Conservation (phyloP, 2,329 filamentous ascomycete species). For the Ascochyta rabiei region DNA sequence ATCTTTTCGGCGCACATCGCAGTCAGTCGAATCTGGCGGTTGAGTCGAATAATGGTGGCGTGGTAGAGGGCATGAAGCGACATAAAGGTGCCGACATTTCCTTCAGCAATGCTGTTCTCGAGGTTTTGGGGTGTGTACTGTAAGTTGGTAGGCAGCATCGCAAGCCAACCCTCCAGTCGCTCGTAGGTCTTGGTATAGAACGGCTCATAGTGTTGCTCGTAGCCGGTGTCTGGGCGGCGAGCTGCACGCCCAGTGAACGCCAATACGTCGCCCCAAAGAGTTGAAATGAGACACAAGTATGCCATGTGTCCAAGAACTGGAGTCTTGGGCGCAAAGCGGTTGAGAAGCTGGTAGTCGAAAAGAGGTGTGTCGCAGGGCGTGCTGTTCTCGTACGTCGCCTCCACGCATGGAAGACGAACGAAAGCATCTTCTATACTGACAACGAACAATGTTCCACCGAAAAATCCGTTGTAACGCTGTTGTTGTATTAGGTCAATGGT, state of each 20-base stretch:
- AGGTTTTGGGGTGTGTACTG: conserved; percentile 64
- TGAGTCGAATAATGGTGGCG: conserved; percentile 67
- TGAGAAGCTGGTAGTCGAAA: conserved; percentile 62
- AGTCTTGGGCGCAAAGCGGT: conserved; percentile 37
- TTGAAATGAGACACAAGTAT: conserved; percentile 66
- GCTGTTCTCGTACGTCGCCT: conserved; percentile 67
- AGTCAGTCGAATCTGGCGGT: conserved; percentile 59
- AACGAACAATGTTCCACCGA: conserved; percentile 56
- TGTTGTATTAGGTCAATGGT: conserved; percentile 36
- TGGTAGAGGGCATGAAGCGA: conserved; percentile 72
- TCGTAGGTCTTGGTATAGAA: conserved; percentile 61
- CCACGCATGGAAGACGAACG: conserved; percentile 68
- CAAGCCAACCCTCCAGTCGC: conserved; percentile 64
- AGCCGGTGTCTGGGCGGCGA: conserved; percentile 52
- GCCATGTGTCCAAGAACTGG: conserved; percentile 59
- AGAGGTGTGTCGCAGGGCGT: conserved; percentile 63
- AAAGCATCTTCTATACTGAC: conserved; percentile 70
- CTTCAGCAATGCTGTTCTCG: conserved; percentile 59
- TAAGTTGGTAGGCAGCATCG: conserved; percentile 62
- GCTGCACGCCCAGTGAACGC: conserved; percentile 63
- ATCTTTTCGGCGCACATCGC: conserved; percentile 37
- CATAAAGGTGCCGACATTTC: conserved; percentile 65
- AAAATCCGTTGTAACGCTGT: conserved; percentile 66
- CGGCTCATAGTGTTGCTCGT: conserved; percentile 55
- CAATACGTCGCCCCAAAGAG: conserved; percentile 70